Base-by-base conservation (phyloP, 176 grass and related monocot species). In the Coix lacrymajobi region DNA sequence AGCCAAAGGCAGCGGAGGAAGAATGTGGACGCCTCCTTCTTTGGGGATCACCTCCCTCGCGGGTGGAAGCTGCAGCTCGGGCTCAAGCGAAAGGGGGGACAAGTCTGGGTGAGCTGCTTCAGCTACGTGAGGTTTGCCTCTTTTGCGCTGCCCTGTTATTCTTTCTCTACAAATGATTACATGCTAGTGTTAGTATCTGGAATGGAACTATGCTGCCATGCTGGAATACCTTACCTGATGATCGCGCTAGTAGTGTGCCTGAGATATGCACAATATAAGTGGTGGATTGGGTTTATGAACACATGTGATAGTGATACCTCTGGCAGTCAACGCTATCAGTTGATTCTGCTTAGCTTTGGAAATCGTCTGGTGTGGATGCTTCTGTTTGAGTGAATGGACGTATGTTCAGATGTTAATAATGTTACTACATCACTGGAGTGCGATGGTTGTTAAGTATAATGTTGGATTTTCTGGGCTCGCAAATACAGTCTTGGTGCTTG, bases 31-130 rank as follows among this genome's bases (percentile, higher is more conserved):
- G 91, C 97, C 7, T 77, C 91, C 1, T 90, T 66, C 54, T 96
- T 99, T 4, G 97, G 97, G 32, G 87, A 96, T 78, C 85, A 99
- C 81, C 92, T 99, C 29, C 97, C 97, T 2, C 69, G 65, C 20
- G 91, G 97, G 24, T 99, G 97, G 97, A 94, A 85, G 43, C 90
- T 99, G 83, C 81, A 87, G 46, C 89, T 99, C 1, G 91, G 97
- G 25, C 71, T 99, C 58, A 94, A 96, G 86, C 85, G 89, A 46
- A 96, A 99, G 86, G 81, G 84, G 4, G 83, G 51, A 62, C 63
- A 33, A 6, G 24, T 73, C 30, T 92, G 85, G 93, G 32, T 96
- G 25, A 76, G 87, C 77, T 89, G 84, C 85, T 41, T 87, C 63
- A 79, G 75, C 69, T 99, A 96, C 62, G 81, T 99, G 56, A 99